Evolutionary conservation across 192 early-diverging fungal species (phyloP).

Genomic region (Coemansia sp.): DNA sequence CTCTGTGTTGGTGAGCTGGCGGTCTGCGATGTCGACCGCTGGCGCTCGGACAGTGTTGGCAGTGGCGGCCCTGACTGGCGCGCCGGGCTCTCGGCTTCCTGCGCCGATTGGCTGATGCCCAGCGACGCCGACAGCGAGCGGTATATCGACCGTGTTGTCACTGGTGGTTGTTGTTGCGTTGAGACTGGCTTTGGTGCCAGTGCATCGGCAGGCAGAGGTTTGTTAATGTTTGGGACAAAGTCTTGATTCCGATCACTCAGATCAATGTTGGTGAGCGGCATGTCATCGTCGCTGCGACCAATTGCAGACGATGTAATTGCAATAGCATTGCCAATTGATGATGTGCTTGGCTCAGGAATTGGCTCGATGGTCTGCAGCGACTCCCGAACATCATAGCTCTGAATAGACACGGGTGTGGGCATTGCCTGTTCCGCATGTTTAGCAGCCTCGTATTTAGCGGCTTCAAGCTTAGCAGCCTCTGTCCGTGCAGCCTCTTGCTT

Average conservation of each 20-base stretch:
- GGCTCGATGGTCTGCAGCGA: background rate
- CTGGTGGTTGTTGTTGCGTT: background rate
- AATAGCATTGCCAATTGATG: background rate
- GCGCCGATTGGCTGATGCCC: slow-evolving; percentile 27
- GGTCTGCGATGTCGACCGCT: slow-evolving; percentile 43
- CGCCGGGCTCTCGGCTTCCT: slow-evolving; percentile 6
- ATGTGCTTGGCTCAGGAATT: background rate
- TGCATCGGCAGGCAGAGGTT: slow-evolving; percentile 17
- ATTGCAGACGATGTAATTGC: background rate
- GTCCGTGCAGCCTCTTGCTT: background rate
- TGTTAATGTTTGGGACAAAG: slow-evolving; percentile 7
- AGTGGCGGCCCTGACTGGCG: slow-evolving; percentile 11
- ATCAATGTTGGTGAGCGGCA: slow-evolving; percentile 28
- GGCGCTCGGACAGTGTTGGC: slow-evolving; percentile 30
- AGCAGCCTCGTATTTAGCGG: background rate
- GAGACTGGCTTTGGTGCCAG: background rate
- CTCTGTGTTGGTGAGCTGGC: slow-evolving; percentile 9
- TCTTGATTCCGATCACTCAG: background rate
- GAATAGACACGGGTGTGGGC: slow-evolving; percentile 7
- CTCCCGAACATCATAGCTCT: background rate
- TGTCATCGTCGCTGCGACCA: slow-evolving; percentile 20
- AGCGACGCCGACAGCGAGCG: slow-evolving; percentile 51
- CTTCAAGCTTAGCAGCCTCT: background rate
- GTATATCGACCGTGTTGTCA: slow-evolving; percentile 39
- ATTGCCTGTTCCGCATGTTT: background rate